Conservation (phyloP, 1,284 basidiomycete genomes). For the Cryptococcus hybrid region DNA sequence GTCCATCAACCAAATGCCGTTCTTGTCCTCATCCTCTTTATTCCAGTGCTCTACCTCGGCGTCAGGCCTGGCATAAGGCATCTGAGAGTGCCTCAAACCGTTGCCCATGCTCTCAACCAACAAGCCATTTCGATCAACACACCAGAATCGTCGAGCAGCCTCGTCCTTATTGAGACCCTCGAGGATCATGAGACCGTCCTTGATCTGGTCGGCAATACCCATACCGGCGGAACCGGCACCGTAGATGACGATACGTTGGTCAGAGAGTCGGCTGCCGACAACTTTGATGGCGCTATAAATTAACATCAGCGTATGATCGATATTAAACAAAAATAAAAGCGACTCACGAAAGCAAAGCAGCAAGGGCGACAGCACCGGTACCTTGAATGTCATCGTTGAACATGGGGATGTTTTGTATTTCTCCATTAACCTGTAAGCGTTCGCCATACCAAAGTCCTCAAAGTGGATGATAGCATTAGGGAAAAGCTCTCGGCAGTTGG, state of each 20-base stretch:
- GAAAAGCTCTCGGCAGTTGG: slow-evolving; percentile 49
- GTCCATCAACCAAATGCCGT: slow-evolving; percentile 51
- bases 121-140: slow-evolving; percentile 52
- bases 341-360: slow-evolving; percentile 50
- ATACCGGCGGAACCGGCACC: slow-evolving; percentile 80
- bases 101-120: slow-evolving; percentile 53
- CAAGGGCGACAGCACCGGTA: slow-evolving; percentile 79
- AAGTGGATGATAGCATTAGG: slow-evolving; percentile 51
- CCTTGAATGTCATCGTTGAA: slow-evolving; percentile 84
- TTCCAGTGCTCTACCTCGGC: slow-evolving; percentile 49
- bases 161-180: slow-evolving; percentile 60
- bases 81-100: slow-evolving; percentile 47
- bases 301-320: not conserved
- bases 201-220: slow-evolving; percentile 63
- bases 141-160: slow-evolving; percentile 67
- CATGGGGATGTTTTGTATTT: slow-evolving; percentile 57
- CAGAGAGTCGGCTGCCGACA: slow-evolving; percentile 64
- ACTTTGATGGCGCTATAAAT: slow-evolving; percentile 58
- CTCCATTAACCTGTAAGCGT: slow-evolving; percentile 69
- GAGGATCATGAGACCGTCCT: slow-evolving; percentile 68
- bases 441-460: slow-evolving; percentile 56
- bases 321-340: not conserved
- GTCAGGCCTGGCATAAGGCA: slow-evolving; percentile 50
- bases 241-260: slow-evolving; percentile 74
- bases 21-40: slow-evolving; percentile 36